These are phyloP conservation scores for Chytriomyces sp. DNA, from an alignment of 192 early-diverging fungal species.

Conservation along the genomic window DNA sequence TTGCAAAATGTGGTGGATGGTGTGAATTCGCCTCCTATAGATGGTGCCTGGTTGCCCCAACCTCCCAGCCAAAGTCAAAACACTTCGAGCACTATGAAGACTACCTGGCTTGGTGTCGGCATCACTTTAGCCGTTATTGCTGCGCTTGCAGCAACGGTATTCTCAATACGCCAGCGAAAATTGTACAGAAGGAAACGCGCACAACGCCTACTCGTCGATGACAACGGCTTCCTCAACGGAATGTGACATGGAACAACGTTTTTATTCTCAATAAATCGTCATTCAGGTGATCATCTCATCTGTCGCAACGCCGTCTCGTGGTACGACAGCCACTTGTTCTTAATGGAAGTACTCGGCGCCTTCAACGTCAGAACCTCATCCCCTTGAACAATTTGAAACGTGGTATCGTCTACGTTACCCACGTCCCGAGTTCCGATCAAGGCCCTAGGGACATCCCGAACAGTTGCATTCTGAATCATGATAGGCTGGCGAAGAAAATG, in stretches of 20 bases:
- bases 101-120: no score
- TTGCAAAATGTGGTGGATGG: no score
- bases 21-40: no score
- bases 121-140: no score
- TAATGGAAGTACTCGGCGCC: constrained; percentile 52
- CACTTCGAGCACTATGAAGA: no score
- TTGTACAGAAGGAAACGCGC: not conserved
- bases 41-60: no score
- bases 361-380: constrained; percentile 58
- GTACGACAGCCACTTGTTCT: constrained; percentile 59
- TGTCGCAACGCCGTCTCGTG: constrained; percentile 9
- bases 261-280: no score
- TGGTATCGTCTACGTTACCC: constrained; percentile 48
- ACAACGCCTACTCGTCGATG: not conserved
- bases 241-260: no score
- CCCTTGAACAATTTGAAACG: constrained; percentile 64
- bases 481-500: constrained; percentile 29
- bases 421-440: constrained; percentile 32
- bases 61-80: no score
- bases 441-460: constrained; percentile 36
- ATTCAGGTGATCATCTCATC: not conserved
- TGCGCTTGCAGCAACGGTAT: no score
- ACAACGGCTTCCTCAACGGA: no score
- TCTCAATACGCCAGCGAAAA: no score
- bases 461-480: constrained; percentile 38